Percentiles rank a stretch among this genome's conserved stretches.
phyloP scores from a whole-genome alignment of 1,284 basidiomycete genomes.

The Trichosporon sp. region DNA sequence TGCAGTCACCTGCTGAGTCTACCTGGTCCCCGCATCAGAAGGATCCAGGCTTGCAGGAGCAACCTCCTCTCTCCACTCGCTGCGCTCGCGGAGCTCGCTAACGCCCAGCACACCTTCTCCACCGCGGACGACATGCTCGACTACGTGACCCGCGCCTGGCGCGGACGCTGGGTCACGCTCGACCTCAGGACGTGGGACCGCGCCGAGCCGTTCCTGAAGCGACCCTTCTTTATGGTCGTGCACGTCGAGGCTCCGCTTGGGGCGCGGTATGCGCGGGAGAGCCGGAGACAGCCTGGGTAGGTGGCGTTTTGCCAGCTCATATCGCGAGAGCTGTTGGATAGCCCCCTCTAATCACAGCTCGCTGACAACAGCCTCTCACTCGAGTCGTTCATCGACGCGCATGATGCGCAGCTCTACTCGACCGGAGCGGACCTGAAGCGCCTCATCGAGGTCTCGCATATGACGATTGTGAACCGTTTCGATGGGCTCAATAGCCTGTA shows the following conservation, averaged over 20 bases:
- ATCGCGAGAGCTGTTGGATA: too few relatives aligned
- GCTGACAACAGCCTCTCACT: conserved; percentile 50
- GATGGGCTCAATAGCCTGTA: conserved; percentile 56
- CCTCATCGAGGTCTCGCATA: conserved; percentile 45
- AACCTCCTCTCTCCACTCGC: too few relatives aligned
- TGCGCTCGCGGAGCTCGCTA: background rate
- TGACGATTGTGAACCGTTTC: conserved; percentile 70
- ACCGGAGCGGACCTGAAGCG: conserved; percentile 41
- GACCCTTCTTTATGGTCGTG: conserved; percentile 86
- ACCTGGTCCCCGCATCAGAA: too few relatives aligned
- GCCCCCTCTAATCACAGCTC: background rate
- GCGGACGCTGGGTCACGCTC: conserved; percentile 69
- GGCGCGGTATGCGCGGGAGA: conserved; percentile 44
- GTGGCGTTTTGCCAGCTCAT: too few relatives aligned
- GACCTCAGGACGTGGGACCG: conserved; percentile 58
- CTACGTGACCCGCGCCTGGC: conserved; percentile 79
- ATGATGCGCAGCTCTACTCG: conserved; percentile 56
- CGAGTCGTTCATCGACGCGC: conserved; percentile 60
- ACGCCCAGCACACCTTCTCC: conserved; percentile 48
- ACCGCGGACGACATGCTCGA: conserved; percentile 61
- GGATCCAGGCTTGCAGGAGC: too few relatives aligned
- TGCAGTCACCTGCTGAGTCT: too few relatives aligned
- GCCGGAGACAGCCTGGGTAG: background rate
- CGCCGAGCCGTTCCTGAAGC: conserved; percentile 68
- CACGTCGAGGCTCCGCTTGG: conserved; percentile 78